Percentiles rank a stretch among this genome's conserved stretches.
phyloP scores from a whole-genome alignment of 2,329 filamentous ascomycete species.

The Exophiala dermatitidis region DNA sequence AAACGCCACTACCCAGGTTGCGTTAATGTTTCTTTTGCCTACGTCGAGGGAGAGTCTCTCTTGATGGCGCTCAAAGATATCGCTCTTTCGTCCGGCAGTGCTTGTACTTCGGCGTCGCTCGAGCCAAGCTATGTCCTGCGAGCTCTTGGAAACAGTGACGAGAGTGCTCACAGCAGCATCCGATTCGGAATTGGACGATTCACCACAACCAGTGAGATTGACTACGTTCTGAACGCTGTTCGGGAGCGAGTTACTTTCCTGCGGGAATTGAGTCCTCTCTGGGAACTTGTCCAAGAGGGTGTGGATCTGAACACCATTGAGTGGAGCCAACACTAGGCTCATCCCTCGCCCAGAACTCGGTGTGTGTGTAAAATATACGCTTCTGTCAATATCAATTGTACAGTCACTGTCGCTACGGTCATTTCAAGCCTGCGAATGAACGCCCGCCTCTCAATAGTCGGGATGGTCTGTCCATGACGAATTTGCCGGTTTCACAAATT shows the following conservation, averaged over 20 bases:
- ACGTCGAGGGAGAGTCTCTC: constrained; percentile 94
- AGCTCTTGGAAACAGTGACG: constrained; percentile 90
- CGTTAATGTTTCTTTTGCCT: constrained; percentile 96
- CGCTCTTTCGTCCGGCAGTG: constrained; percentile 89
- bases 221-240: constrained; percentile 94
- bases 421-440: neutral
- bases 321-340: constrained; percentile 83
- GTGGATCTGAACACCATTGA: constrained; percentile 93
- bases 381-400: neutral
- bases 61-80: constrained; percentile 98
- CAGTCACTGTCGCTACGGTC: neutral
- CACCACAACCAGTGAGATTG: constrained; percentile 89
- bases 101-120: constrained; percentile 91
- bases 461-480: neutral
- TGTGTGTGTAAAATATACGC: constrained; percentile 8
- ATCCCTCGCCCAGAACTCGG: neutral
- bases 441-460: neutral
- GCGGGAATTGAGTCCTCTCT: constrained; percentile 87
- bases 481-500: constrained; percentile 10
- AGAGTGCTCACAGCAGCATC: constrained; percentile 96
- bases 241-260: constrained; percentile 84
- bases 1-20: constrained; percentile 87
- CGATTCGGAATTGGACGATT: constrained; percentile 96
- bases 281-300: constrained; percentile 96
- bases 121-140: constrained; percentile 95